Base-by-base conservation (phyloP, 2,329 filamentous ascomycete genomes). In the Endoconidiophora polonica region DNA sequence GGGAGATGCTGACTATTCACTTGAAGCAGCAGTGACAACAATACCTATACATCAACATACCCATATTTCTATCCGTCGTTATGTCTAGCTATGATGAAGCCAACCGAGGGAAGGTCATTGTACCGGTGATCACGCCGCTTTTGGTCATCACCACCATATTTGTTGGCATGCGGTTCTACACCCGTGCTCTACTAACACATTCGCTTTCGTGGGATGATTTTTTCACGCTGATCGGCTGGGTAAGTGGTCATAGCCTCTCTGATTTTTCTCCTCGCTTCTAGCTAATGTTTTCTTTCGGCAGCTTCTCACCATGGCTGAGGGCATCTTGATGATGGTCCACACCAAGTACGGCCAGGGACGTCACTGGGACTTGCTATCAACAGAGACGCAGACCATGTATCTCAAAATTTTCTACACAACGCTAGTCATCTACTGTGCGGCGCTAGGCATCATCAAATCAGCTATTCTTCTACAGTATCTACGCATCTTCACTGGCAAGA, bases 391-490 rank as follows among this genome's bases (percentile, higher is more conserved):
- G 29, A 26, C 18, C 4, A 52, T n/a, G n/a, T 52, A 49, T 37
- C 41, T 49, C 9, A 45, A 60, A 56, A 54, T 47, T 7, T 55
- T 60, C 26, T 60, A 54, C 41, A 7, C 54, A 20, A 50, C 55
- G 5, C 56, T 60, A 9, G 46, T 59, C 6, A 39, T 55, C 33
- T 61, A 60, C 51, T 57, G 57, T 39, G 23, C 54, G 4, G 51
- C 52, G 29, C 52, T 61, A 2, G 44, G 47, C 12, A 41, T 54
- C 7, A 57, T 57, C 47, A 61, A 61, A 45, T 52, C 56, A 2
- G 56, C 58, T 4, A 59, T 61, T 48, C 38, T 60, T 37, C 52
- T 61, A 4, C 59, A 60, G 52, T 61, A 61, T 53, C 54, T 57
- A 5, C 57, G 59, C 5, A 55, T 61, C n/a, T 52, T 52, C 36